A percentile compares a stretch with the other conserved stretches of the same genome.
These are phyloP conservation scores for Maudiozyma pseudohumilis DNA, from an alignment of 805 yeast genomes.

Conservation along the genomic window DNA sequence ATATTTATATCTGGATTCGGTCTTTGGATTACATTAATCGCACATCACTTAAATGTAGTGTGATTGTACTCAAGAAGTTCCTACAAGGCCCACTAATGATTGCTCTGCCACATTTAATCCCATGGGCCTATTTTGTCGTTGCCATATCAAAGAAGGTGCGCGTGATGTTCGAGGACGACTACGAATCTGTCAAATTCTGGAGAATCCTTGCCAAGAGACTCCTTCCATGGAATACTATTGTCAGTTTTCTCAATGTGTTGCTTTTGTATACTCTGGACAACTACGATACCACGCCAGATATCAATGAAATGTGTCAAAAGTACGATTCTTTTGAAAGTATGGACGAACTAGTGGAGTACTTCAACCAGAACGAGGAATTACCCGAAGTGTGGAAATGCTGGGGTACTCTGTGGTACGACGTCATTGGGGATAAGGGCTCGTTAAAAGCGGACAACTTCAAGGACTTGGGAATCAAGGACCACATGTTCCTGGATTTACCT, in stretches of 20 bases:
- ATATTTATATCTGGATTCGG: constrained; percentile 40
- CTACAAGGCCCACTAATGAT: constrained; percentile 57
- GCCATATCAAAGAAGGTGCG: constrained; percentile 50
- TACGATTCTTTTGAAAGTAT: constrained; percentile 19
- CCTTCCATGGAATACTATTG: constrained; percentile 61
- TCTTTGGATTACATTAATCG: constrained; percentile 47
- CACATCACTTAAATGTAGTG: constrained; percentile 58
- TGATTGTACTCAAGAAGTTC: constrained; percentile 57
- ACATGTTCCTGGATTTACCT: constrained; percentile 52
- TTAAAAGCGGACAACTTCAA: constrained; percentile 31
- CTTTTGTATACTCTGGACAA: constrained; percentile 29
- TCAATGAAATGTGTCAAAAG: constrained; percentile 17
- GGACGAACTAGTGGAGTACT: constrained; percentile 38
- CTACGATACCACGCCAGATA: constrained; percentile 10
- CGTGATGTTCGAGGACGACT: constrained; percentile 6
- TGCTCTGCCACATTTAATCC: constrained; percentile 62
- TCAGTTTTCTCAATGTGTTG: constrained; percentile 53
- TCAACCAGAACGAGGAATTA: constrained; percentile 49
- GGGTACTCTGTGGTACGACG: constrained; percentile 77
- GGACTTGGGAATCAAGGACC: constrained; percentile 49
- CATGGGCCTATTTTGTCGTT: constrained; percentile 66
- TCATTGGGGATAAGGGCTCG: constrained; percentile 37
- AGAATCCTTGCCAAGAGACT: constrained; percentile 34
- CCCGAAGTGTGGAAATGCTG: constrained; percentile 79
- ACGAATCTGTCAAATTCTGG: constrained; percentile 22